A percentile compares a stretch with the other conserved stretches of the same genome.
Conservation (phyloP, 1,284 basidiomycete genomes). For the Kwoniella shivajii region DNA sequence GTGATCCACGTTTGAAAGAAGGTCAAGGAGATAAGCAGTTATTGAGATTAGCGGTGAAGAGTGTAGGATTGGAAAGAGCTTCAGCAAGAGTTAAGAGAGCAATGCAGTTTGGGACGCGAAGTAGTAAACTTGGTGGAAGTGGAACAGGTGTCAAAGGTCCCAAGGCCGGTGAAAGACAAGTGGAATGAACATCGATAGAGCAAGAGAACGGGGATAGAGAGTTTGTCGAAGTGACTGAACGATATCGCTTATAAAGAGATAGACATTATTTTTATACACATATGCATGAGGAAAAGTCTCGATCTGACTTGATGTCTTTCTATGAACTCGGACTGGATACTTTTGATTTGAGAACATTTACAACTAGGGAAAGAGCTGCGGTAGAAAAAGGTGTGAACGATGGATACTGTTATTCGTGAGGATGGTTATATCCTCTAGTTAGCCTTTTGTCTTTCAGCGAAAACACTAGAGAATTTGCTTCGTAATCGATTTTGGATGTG, state of each 20-base stretch:
- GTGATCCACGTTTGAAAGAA: constrained; percentile 62
- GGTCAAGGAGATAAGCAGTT: constrained; percentile 87
- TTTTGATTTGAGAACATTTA: too few relatives aligned
- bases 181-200: constrained; percentile 6
- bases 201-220: too few relatives aligned
- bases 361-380: too few relatives aligned
- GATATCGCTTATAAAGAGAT: background rate
- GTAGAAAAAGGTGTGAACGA: too few relatives aligned
- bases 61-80: constrained; percentile 69
- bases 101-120: constrained; percentile 96
- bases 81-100: constrained; percentile 80
- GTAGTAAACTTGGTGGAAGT: constrained; percentile 72
- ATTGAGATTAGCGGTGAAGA: constrained; percentile 68
- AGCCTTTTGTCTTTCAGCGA: too few relatives aligned
- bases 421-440: too few relatives aligned
- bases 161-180: constrained; percentile 26
- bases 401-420: too few relatives aligned
- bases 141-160: constrained; percentile 25
- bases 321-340: background rate
- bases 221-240: background rate
- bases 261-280: background rate
- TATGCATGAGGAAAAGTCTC: background rate
- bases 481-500: too few relatives aligned
- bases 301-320: background rate
- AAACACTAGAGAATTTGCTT: too few relatives aligned